Conservation (phyloP, 345 rosid species). For the Citrus cavaleriei region DNA sequence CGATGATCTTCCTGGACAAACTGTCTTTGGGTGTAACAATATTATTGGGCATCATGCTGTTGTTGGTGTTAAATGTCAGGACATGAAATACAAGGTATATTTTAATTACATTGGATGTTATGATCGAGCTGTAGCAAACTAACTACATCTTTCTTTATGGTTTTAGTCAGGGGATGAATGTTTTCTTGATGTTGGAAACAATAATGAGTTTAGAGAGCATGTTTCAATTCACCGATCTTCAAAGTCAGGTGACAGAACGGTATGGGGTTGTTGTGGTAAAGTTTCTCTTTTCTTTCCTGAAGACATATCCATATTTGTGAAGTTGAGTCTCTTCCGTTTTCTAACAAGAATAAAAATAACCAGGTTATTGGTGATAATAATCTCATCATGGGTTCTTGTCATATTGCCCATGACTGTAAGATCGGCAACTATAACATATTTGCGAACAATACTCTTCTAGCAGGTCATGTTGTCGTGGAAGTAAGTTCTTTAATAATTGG, state of each 20-base stretch:
- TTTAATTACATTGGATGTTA: background rate
- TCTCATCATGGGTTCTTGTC: conserved; percentile 97
- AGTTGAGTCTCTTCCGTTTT: conserved; percentile 6
- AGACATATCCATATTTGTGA: background rate
- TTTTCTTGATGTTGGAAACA: conserved; percentile 71
- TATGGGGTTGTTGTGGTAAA: conserved; percentile 13
- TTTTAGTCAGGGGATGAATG: conserved; percentile 72
- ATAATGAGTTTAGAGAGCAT: conserved; percentile 88
- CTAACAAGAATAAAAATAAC: conserved; percentile 8
- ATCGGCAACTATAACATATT: conserved; percentile 83
- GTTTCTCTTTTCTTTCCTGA: background rate
- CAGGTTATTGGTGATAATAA: conserved; percentile 88
- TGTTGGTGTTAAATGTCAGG: conserved; percentile 92
- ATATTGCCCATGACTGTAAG: conserved; percentile 93
- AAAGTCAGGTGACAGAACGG: conserved; percentile 65
- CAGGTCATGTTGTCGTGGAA: conserved; percentile 86
- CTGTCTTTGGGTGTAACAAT: conserved; percentile 64
- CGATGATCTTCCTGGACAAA: conserved; percentile 76
- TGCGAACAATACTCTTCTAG: conserved; percentile 83
- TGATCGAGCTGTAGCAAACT: background rate
- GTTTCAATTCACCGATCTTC: conserved; percentile 90
- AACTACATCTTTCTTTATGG: background rate
- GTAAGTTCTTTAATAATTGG: conserved; percentile 40
- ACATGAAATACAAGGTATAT: conserved; percentile 78
- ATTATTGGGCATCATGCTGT: conserved; percentile 74